Evolutionary conservation across 2,329 filamentous ascomycete genomes (phyloP), one percentile per base, ranked within the genome.

Genomic region (Trichophyton verrucosum): DNA sequence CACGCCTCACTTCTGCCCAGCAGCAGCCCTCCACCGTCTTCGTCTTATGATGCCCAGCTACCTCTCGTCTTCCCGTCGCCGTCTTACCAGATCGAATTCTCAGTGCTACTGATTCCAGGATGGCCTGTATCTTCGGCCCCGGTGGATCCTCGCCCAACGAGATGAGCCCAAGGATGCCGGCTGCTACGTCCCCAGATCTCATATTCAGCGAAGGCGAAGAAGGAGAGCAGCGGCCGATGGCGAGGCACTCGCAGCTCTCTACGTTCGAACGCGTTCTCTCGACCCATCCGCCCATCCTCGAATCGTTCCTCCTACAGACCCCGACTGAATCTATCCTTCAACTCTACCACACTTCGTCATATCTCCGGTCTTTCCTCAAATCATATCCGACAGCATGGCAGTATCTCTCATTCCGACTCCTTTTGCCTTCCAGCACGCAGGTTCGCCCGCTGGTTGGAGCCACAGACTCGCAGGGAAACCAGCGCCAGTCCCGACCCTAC

Each of bases 311-410:
- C 56, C 75, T 80, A 49, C 81, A 84, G 65, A 74, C 81, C 46
- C 79, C 82, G 58, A 84, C 82, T 47, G 70, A 77, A 64, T 74
- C 80, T 60, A 77, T 84, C 63, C 76, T 85, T 70, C 75, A 80
- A 59, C 78, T 84, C 61, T 82, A 82, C 67, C 82, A 84, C 67
- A 81, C 81, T 40, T 83, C 81, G 15, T 71, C 70, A 58, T 78
- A 81, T 68, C 77, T 84, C 61, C 78, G 80, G 66, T 72, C 71
- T 59, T 82, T 84, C 66, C 75, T 84, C 58, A 73, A 75, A 62
- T 71, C 69, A n/a, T 84, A 83, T 68, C 82, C 82, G 42, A 79
- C 81, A 57, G 81, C 82, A 73, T 85, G 82, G 81, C 80, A 78
- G 68, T 79, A 81, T 62, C 75, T 84, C 30, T 84, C 82, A 11